Conservation (phyloP, 768 basidiomycete species). For the Cystoderma amianthinum region DNA sequence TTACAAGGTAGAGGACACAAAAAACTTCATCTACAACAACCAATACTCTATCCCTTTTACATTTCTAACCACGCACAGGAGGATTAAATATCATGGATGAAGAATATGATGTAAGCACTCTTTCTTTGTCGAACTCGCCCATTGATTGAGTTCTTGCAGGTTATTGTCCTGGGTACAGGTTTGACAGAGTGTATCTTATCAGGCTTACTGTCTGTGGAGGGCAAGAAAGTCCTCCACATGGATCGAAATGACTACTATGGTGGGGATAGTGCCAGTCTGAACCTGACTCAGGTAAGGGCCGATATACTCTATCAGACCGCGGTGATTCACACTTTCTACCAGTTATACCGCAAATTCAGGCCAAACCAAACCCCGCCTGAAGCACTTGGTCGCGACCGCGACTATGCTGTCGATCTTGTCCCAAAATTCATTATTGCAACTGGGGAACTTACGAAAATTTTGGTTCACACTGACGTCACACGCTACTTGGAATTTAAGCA, state of each 20-base stretch:
- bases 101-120: slow-evolving; percentile 80
- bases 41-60: slow-evolving; percentile 11
- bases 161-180: slow-evolving; percentile 92
- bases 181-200: slow-evolving; percentile 98
- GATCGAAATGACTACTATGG: slow-evolving; percentile 99
- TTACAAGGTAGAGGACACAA: no score
- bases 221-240: slow-evolving; percentile 99
- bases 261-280: slow-evolving; percentile 93
- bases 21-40: slow-evolving; percentile 5
- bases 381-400: slow-evolving; percentile 91
- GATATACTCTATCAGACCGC: slow-evolving; percentile 1
- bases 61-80: slow-evolving; percentile 15
- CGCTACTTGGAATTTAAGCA: slow-evolving; percentile 99
- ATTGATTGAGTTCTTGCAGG: slow-evolving; percentile 32
- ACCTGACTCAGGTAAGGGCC: slow-evolving; percentile 83
- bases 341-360: slow-evolving; percentile 97
- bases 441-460: slow-evolving; percentile 95
- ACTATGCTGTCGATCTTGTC: slow-evolving; percentile 96
- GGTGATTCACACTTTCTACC: slow-evolving; percentile 11
- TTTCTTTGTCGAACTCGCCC: slow-evolving; percentile 3
- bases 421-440: slow-evolving; percentile 99
- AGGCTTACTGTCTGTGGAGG: slow-evolving; percentile 96
- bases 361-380: slow-evolving; percentile 66
- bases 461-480: slow-evolving; percentile 98
- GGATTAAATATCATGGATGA: slow-evolving; percentile 76